Evolutionary conservation across 805 yeast species (phyloP), one percentile per base, ranked within the genome.

Genomic region (Yamadazyma olivae): DNA sequence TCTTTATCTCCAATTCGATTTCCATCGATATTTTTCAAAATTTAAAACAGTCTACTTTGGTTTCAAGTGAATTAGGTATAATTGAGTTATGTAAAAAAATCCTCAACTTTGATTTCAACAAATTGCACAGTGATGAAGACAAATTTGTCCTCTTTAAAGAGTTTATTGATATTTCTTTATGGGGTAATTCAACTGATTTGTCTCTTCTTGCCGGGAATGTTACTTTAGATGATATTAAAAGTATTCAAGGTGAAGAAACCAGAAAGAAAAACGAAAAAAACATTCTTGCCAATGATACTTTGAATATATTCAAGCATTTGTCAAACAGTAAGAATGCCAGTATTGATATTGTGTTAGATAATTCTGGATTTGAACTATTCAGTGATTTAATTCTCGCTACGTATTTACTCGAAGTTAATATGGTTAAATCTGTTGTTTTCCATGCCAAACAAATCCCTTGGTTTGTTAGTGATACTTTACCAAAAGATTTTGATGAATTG

Each of bases 151-250:
- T 88, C 30, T 90, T 89, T 67, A 75, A 71, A 43, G 99, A 93
- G 56, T 84, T 90, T 44, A 62, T 85, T 28, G 95, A 89, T 54
- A 77, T 91, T 37, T 86, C 96, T 0, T 63, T 93, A 36, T 93
- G 99, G 99, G 99, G 99, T 18, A 93, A 93, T 59, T 97, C 98
- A 14, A 87, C 97, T 3, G 99, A 93, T 59, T 72, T 93, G 53
- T 88, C 97, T 0, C 66, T 95, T 36, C 70, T 93, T 44, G 90
- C 95, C 3, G 89, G 86, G 40, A 88, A 91, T n/a, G 79, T 89
- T 6, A 54, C 70, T 2, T 57, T 88, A 19, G 96, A 90, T 31
- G 96, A 93, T 46, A 83, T 93, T 51, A 84, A 87, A 59, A 79
- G 91, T 5, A 78, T 88, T 26, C 99, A 93, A 67, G 96, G 96